phyloP scores from a whole-genome alignment of 805 yeast genomes.

The Wickerhamiella alocasiicola region DNA sequence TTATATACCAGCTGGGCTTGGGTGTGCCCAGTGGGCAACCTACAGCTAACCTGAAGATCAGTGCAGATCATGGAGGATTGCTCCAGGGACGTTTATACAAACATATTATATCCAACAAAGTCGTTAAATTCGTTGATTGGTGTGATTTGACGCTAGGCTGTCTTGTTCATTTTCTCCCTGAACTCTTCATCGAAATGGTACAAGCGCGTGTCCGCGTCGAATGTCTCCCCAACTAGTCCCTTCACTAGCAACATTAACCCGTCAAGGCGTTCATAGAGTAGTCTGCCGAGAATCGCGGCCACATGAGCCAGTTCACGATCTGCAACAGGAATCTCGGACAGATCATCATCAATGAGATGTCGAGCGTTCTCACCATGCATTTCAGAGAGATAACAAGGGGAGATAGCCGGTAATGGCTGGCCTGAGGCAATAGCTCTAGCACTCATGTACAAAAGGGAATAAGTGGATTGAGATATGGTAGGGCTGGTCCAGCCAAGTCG shows the following conservation, averaged over 20 bases:
- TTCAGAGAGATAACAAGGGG: slow-evolving; percentile 10
- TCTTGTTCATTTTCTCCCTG: no score
- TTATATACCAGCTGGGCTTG: no score
- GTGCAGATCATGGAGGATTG: no score
- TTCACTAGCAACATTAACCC: slow-evolving; percentile 24
- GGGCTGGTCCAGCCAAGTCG: slow-evolving; percentile 14
- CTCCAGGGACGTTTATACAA: no score
- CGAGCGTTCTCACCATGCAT: slow-evolving; percentile 2
- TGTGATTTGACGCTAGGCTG: no score
- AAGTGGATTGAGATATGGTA: slow-evolving; percentile 2
- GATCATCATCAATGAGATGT: background rate
- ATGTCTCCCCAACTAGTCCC: slow-evolving; percentile 28
- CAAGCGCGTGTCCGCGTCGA: slow-evolving; percentile 17
- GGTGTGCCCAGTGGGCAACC: no score
- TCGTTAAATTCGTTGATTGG: no score
- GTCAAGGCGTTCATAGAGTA: slow-evolving; percentile 26
- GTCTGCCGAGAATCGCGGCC: slow-evolving; percentile 21
- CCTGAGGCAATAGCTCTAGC: slow-evolving; percentile 5
- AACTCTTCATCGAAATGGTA: slow-evolving; percentile 16
- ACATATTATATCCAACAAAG: no score
- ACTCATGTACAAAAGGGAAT: slow-evolving; percentile 10
- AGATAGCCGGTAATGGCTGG: slow-evolving; percentile 9
- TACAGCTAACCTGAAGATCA: no score
- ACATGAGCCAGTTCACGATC: slow-evolving; percentile 22
- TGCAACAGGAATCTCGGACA: slow-evolving; percentile 1